Percentiles rank a stretch among this genome's conserved stretches.
phyloP scores from a whole-genome alignment of 495 filamentous ascomycete genomes.

The Penicillium malachiteum region DNA sequence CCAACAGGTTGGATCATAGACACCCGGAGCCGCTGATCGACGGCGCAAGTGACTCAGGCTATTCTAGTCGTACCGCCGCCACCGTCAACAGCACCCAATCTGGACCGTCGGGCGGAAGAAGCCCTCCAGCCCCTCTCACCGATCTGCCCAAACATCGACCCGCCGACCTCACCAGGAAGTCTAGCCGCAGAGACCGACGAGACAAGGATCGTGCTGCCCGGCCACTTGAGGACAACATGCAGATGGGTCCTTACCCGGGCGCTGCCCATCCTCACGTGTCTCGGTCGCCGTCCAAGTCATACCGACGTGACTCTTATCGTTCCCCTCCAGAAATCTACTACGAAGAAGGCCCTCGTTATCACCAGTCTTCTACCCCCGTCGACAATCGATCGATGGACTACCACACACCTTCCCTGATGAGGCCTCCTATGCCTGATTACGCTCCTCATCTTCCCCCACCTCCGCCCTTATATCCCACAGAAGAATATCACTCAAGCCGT shows the following conservation, averaged over 20 bases:
- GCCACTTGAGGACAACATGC: constrained; percentile 40
- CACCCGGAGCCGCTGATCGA: constrained; percentile 40
- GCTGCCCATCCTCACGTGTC: constrained; percentile 29
- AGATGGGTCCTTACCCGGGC: constrained; percentile 34
- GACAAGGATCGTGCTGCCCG: constrained; percentile 32
- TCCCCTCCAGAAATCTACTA: constrained; percentile 34
- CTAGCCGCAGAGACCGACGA: constrained; percentile 37
- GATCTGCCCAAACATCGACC: constrained; percentile 31
- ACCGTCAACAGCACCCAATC: constrained; percentile 57
- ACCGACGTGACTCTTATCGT: constrained; percentile 33
- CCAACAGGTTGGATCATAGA: constrained; percentile 49
- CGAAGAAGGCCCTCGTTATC: constrained; percentile 32
- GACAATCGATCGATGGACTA: constrained; percentile 34
- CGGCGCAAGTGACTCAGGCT: constrained; percentile 61
- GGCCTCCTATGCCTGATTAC: constrained; percentile 35
- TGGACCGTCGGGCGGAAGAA: constrained; percentile 46
- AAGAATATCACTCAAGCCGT: constrained; percentile 29
- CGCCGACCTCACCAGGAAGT: constrained; percentile 31
- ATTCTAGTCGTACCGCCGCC: constrained; percentile 62
- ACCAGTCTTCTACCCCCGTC: constrained; percentile 27
- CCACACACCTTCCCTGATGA: constrained; percentile 20
- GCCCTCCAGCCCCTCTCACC: constrained; percentile 36
- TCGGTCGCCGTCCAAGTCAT: constrained; percentile 37
- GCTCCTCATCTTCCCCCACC: constrained; percentile 30
- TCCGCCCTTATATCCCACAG: constrained; percentile 22